Percentiles rank a stretch among this genome's conserved stretches.
These are phyloP conservation scores for Xerocomellus intermedius DNA, from an alignment of 768 basidiomycete species.

Conservation along the genomic window DNA sequence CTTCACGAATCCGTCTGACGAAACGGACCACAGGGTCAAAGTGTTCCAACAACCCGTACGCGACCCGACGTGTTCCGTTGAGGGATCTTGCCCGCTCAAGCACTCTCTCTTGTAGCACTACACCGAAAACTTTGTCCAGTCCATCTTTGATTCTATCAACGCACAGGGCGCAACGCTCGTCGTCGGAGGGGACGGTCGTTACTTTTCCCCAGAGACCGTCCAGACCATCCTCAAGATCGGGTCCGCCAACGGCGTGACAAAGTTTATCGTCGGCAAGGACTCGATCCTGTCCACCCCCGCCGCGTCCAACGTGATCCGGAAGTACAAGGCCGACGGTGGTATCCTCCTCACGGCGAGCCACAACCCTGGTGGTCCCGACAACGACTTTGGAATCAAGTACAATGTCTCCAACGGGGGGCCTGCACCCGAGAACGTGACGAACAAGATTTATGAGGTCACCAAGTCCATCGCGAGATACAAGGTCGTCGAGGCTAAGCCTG, in stretches of 20 bases:
- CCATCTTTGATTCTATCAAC: conserved; percentile 90
- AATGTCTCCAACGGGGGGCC: conserved; percentile 98
- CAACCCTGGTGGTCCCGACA: conserved; percentile 97
- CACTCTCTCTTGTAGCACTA: conserved; percentile 66
- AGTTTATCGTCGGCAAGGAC: conserved; percentile 91
- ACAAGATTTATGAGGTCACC: conserved; percentile 90
- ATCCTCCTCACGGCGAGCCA: conserved; percentile 96
- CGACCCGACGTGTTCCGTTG: conserved; percentile 15
- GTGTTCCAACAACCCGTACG: conserved; percentile 94
- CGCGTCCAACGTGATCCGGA: conserved; percentile 92
- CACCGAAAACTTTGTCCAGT: conserved; percentile 97
- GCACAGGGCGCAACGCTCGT: conserved; percentile 81
- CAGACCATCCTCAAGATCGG: conserved; percentile 93
- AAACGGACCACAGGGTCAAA: conserved; percentile 67
- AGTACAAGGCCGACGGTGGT: conserved; percentile 94
- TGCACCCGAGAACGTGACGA: conserved; percentile 93
- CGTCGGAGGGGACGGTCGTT: conserved; percentile 97
- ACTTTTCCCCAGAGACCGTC: conserved; percentile 79
- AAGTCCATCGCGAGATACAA: conserved; percentile 87
- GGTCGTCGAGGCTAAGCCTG: conserved; percentile 71
- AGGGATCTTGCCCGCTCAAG: conserved; percentile 18
- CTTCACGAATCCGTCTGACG: conserved; percentile 23
- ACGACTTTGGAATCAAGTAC: conserved; percentile 99
- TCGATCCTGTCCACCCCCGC: conserved; percentile 95
- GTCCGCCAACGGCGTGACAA: conserved; percentile 88